Evolutionary conservation across 1,139 yeast species (phyloP), one percentile per base, ranked within the genome.

Genomic region (Suhomyces bribrorum): DNA sequence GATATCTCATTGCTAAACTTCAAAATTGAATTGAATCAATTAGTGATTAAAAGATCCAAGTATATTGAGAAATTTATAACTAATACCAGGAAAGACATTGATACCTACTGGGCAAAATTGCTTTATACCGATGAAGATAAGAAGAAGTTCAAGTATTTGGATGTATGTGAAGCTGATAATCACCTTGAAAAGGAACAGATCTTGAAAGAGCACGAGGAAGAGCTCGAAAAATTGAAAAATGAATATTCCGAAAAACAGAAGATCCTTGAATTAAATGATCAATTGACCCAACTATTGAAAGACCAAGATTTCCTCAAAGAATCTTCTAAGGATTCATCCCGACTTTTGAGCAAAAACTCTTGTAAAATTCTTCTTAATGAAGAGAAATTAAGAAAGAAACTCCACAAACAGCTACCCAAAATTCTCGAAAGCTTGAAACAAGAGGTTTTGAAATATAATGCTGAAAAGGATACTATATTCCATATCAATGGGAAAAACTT

Each of bases 311-410:
- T 78, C 36, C 69, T 92, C 28, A 81, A 73, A 32, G 83, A 80
- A 47, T 80, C 94, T 5, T 77, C 86, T 1, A 83, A 81, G 50
- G 95, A 92, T 56, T 82, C 96, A 0, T 81, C 94, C 0, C 72
- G 97, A 45, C 68, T 90, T 29, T 64, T 86, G 36, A 77, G 86
- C 45, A 79, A 86, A 52, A 83, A 88, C 47, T 85, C 92, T 3
- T 90, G 94, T 48, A 82, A 82, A 44, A 83, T 89, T 18, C 64
- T 90, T 39, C 71, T 86, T 44, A 77, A 84, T 44, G 97, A 92
- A 58, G 96, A 89, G 53, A 83, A 77, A 53, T 70, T 81, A 30
- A 69, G 97, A 37, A 83, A 84, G 50, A 75, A 76, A 40, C 69
- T 90, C 5, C 66, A 79, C 20, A 81, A 80, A 52, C 76, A 76